Evolutionary conservation across 352 stramenopile species (phyloP).

Genomic region (Phytophthora citricola): DNA sequence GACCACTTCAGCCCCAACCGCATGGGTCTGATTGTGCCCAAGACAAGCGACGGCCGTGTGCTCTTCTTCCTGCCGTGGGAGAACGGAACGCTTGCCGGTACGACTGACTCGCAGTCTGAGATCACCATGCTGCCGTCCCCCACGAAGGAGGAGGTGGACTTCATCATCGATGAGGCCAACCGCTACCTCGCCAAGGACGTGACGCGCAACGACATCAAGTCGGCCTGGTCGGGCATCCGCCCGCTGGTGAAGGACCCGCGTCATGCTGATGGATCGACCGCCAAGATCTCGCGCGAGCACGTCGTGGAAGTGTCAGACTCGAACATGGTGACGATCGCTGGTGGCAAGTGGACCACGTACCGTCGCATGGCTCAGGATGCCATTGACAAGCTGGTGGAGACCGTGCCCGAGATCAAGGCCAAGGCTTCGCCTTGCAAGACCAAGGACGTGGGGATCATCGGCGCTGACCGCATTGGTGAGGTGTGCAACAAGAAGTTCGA

Average conservation of each 20-base stretch:
- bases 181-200: constrained; percentile 92
- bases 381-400: constrained; percentile 90
- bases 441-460: constrained; percentile 84
- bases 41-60: constrained; percentile 94
- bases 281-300: constrained; percentile 94
- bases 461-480: constrained; percentile 91
- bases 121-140: constrained; percentile 96
- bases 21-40: constrained; percentile 97
- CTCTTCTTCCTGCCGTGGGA: constrained; percentile 97
- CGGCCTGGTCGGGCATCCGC: constrained; percentile 96
- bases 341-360: constrained; percentile 98
- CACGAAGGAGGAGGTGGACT: constrained; percentile 92
- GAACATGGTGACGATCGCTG: constrained; percentile 95
- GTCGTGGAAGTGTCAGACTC: constrained; percentile 92
- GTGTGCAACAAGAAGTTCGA: constrained; percentile 97
- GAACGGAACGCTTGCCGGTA: constrained; percentile 93
- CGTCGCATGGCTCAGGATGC: constrained; percentile 96
- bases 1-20: constrained; percentile 95
- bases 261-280: constrained; percentile 82
- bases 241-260: constrained; percentile 93
- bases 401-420: constrained; percentile 73
- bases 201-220: constrained; percentile 92
- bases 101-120: constrained; percentile 93
- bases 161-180: constrained; percentile 95
- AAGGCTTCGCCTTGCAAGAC: constrained; percentile 85